Evolutionary conservation across 148 eudicot genomes (phyloP).

Genomic region (Selenicereus undatus): DNA sequence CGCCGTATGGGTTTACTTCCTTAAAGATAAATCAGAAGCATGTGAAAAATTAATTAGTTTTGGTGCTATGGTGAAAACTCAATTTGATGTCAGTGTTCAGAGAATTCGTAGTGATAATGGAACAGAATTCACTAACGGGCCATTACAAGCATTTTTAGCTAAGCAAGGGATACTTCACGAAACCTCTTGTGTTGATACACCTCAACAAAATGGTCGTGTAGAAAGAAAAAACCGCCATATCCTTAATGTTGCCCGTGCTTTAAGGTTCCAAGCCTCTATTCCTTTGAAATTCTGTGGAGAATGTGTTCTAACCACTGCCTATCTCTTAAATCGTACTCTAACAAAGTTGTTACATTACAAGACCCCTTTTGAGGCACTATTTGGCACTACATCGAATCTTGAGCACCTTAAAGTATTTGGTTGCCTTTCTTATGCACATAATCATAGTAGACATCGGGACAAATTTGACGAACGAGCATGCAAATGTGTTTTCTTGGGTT

Average conservation of each 20-base stretch:
- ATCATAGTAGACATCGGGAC: not conserved
- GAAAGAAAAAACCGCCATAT: too few species aligned
- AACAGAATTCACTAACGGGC: too few species aligned
- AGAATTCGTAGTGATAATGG: too few species aligned
- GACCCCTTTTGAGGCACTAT: not conserved
- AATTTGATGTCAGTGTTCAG: too few species aligned
- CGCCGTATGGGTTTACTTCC: not conserved
- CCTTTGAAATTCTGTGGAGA: too few species aligned
- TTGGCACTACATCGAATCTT: not conserved
- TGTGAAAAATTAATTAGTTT: not conserved
- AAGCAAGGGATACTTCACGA: too few species aligned
- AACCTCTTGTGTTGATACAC: not conserved
- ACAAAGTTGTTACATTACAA: not conserved
- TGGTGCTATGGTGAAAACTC: too few species aligned
- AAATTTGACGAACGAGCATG: not conserved
- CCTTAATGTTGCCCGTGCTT: too few species aligned
- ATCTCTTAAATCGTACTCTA: not conserved
- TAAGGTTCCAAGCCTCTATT: too few species aligned
- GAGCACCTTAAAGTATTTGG: not conserved
- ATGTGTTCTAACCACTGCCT: too few species aligned
- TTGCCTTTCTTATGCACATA: not conserved
- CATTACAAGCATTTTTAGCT: too few species aligned
- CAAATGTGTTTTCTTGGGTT: not conserved
- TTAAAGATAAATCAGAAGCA: not conserved
- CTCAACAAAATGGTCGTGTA: too few species aligned